These are phyloP conservation scores for Pisolithus albus DNA, from an alignment of 768 basidiomycete genomes.

Conservation along the genomic window DNA sequence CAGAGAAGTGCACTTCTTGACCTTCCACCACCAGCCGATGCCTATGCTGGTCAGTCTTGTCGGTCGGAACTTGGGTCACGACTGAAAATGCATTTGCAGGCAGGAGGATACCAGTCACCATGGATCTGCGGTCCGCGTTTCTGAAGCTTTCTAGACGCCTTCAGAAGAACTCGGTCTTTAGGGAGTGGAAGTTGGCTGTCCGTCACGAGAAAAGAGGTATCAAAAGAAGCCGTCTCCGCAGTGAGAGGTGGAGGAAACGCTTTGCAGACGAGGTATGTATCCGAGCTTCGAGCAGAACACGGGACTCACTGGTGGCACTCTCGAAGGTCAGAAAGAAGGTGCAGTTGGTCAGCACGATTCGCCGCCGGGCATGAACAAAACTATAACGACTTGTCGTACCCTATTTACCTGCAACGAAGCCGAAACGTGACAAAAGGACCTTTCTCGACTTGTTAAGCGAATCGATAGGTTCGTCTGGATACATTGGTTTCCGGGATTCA, in stretches of 20 bases:
- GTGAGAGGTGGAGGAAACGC: constrained; percentile 70
- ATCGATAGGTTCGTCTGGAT: not conserved
- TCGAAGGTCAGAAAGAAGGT: constrained; percentile 79
- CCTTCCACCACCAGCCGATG: constrained; percentile 35
- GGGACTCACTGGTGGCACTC: constrained; percentile 9
- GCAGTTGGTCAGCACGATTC: constrained; percentile 71
- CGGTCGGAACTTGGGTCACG: not conserved
- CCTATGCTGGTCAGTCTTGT: constrained; percentile 49
- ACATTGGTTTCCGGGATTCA: not conserved
- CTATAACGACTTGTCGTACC: constrained; percentile 2
- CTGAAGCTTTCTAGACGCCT: constrained; percentile 45
- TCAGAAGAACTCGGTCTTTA: constrained; percentile 46
- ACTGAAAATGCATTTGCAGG: constrained; percentile 35
- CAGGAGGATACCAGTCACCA: constrained; percentile 48
- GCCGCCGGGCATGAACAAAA: constrained; percentile 50
- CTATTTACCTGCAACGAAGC: not conserved
- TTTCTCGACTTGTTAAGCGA: not conserved
- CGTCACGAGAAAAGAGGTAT: constrained; percentile 81
- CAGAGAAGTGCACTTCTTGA: constrained; percentile 15
- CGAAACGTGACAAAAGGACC: not conserved
- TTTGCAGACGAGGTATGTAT: constrained; percentile 70
- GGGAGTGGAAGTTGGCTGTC: constrained; percentile 40
- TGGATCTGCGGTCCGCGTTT: constrained; percentile 44
- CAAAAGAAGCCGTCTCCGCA: constrained; percentile 66
- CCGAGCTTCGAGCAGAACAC: constrained; percentile 4